phyloP scores from a whole-genome alignment of 495 filamentous ascomycete genomes.

The Penicillium mononematosum region DNA sequence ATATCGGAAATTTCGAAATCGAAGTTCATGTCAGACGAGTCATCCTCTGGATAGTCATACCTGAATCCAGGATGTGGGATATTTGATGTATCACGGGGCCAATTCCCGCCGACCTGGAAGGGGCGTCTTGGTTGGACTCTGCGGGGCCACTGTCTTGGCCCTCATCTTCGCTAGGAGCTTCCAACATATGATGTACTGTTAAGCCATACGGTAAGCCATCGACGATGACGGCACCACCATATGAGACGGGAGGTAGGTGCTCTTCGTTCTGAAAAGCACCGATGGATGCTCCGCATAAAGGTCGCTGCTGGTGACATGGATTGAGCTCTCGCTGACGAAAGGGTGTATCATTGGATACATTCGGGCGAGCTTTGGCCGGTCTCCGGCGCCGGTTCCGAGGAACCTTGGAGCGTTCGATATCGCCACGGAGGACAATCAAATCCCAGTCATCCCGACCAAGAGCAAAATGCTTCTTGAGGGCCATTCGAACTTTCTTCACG shows the following conservation, averaged over 20 bases:
- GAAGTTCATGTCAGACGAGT: constrained; percentile 34
- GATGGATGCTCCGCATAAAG: constrained; percentile 85
- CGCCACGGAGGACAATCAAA: constrained; percentile 63
- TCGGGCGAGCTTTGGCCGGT: constrained; percentile 39
- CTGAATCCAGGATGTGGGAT: constrained; percentile 27
- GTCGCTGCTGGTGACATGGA: constrained; percentile 65
- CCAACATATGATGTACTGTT: constrained; percentile 95
- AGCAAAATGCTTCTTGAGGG: constrained; percentile 68
- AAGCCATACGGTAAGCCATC: constrained; percentile 84
- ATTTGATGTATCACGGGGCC: constrained; percentile 23
- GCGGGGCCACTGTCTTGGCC: constrained; percentile 47
- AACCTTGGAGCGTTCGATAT: constrained; percentile 65
- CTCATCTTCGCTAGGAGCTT: constrained; percentile 69
- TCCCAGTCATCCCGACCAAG: constrained; percentile 60
- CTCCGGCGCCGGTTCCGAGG: constrained; percentile 45
- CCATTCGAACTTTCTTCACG: constrained; percentile 66
- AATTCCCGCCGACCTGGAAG: constrained; percentile 38
- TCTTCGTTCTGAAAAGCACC: constrained; percentile 82
- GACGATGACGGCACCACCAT: constrained; percentile 81
- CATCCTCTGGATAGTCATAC: constrained; percentile 35
- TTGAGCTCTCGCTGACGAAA: constrained; percentile 38
- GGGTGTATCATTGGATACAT: constrained; percentile 30
- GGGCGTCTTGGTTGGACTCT: constrained; percentile 31
- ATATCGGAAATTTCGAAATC: constrained; percentile 52
- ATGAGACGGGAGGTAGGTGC: constrained; percentile 84